Evolutionary conservation across 768 basidiomycete genomes (phyloP), one percentile per base, ranked within the genome.

Genomic region (Gymnopilus junonius): DNA sequence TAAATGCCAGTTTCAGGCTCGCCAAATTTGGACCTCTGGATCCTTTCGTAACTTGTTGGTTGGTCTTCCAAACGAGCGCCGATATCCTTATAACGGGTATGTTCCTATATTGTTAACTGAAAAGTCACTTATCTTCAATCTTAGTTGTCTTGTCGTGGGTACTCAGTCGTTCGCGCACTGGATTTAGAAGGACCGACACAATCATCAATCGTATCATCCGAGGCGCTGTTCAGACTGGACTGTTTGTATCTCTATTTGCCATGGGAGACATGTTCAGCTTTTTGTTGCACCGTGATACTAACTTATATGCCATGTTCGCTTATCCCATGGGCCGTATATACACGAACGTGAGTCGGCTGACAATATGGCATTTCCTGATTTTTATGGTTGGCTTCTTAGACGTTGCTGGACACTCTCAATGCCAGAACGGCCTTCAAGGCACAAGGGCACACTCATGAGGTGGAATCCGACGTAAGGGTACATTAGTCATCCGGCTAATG

Each of bases 131-230:
- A 21, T 27, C 17, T 29, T 17, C 21, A 7, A 15, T 48, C 59
- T 12, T 57, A 77, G 76, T 46, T 12, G 56, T 69, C 55, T 61
- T 76, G 23, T 65, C 61, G 17, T 68, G 61, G 53, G 70, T 80
- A 27, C 74, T 83, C 50, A 64, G 68, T 62, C 79, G 78, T 51
- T 79, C 79, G 5, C 76, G 80, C 57, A 86, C 85, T 15, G 85
- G 86, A 17, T 83, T 85, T 71, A 74, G 74, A 15, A 80, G 73
- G 65, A 87, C 82, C 4, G 84, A 87, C 64, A 82, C 77, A 0
- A 76, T 85, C 58, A 81, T 85, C 66, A 83, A 83, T 60, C 80
- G 82, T 34, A 74, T 86, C 3, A 85, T 86, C 63, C 82, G 83
- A 57, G 84, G 84, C 27, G 83, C 85, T 10, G 71, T 86, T 32